Percentiles rank a stretch among this genome's conserved stretches.
These are phyloP conservation scores for Castanopsis chinensis DNA, from an alignment of 306 rosid genomes.

Conservation along the genomic window DNA sequence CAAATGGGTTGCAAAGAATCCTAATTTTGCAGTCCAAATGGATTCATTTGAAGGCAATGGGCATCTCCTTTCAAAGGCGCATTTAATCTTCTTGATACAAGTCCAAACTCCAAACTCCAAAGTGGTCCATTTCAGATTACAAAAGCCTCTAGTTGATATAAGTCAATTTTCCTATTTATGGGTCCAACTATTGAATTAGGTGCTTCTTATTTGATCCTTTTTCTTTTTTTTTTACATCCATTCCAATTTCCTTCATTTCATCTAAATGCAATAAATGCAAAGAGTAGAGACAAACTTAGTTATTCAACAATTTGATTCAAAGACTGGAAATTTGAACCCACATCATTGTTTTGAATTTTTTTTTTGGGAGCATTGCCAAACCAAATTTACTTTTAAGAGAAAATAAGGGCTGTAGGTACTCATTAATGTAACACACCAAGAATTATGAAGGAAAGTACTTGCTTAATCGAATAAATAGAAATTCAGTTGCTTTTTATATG, in stretches of 20 bases:
- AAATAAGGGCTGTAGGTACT: not conserved
- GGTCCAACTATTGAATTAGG: not conserved
- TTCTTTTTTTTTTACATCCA: not conserved
- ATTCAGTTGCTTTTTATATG: too few species aligned
- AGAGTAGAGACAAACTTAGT: not conserved
- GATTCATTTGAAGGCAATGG: not conserved
- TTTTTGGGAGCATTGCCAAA: too few species aligned
- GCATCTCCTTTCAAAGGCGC: not conserved
- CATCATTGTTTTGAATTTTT: not conserved
- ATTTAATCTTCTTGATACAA: not conserved
- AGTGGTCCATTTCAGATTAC: not conserved
- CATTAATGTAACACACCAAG: too few species aligned
- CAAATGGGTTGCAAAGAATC: too few species aligned
- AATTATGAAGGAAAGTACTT: too few species aligned
- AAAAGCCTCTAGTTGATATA: not conserved
- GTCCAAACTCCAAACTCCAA: not conserved
- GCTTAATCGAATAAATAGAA: too few species aligned
- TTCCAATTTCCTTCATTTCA: not conserved
- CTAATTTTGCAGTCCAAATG: too few species aligned
- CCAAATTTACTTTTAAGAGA: not conserved
- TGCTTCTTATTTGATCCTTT: not conserved
- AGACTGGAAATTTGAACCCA: not conserved
- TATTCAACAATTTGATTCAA: not conserved
- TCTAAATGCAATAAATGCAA: not conserved
- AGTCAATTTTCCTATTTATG: not conserved